Evolutionary conservation across 2,329 filamentous ascomycete genomes (phyloP), one percentile per base, ranked within the genome.

Genomic region (Didymella sp.): DNA sequence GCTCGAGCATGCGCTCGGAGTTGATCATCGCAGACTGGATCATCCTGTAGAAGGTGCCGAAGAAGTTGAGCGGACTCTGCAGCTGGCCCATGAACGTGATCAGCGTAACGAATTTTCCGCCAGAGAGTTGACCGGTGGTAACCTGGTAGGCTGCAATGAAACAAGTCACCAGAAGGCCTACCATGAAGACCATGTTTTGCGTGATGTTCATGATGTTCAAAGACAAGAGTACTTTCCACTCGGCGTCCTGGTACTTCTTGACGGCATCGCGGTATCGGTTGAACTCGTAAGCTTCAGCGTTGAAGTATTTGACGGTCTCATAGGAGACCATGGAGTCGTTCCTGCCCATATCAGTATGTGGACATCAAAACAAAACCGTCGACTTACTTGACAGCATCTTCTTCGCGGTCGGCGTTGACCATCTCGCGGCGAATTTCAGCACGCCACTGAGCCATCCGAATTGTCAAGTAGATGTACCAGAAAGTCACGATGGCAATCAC

Each of bases 291-390:
- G 76, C 75, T 59, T 87, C 83, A 17, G 85, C 85, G 61, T 86
- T 86, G 74, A 87, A 87, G 68, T 87, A 86, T 62, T 87, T 86
- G 41, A 88, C 85, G 1, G 85, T 87, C 79, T 99, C 95, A 75
- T 98, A 99, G n/a, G 92, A 96, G 60, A 95, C 92, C 81, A 99
- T 95, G 0, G 95, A 98, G 76, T 99, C 95, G 73, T 97, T 98
- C 78, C 82, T 85, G 60, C 12, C 38, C 2, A 30, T 24, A 62
- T 77, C 62, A 77, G 72, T 47, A 8, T 13, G 9, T 21, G 25
- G 24, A 28, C 9, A 6, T 8, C 7, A 6, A 24, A 11, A 22
- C 6, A 13, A 17, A 5, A 15, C 12, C 15, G 13, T 15, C 4
- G 30, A 79, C 82, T 77, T 74, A 85, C 83, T 98, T 98, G 66